A percentile compares a stretch with the other conserved stretches of the same genome.
phyloP scores from a whole-genome alignment of 306 rosid genomes.

The Leucaena leucocephala region DNA sequence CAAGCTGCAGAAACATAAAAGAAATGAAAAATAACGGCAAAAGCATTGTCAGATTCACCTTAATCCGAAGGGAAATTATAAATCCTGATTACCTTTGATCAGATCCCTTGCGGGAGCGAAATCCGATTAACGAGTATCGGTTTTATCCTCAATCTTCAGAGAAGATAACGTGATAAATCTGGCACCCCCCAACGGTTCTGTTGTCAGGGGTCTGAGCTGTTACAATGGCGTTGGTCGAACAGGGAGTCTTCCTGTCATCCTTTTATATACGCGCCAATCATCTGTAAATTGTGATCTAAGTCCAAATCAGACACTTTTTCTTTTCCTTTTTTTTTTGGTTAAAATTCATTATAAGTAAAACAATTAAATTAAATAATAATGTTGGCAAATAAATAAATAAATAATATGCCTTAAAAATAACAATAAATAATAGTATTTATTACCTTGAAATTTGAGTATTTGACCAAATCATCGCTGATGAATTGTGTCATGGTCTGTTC shows the following conservation, averaged over 20 bases:
- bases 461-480: too few species aligned
- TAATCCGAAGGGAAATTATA: background rate
- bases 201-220: conserved; percentile 37
- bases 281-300: background rate
- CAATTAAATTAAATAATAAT: background rate
- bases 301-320: conserved; percentile 10
- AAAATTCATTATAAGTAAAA: too few species aligned
- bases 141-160: conserved; percentile 40
- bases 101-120: conserved; percentile 39
- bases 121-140: conserved; percentile 30
- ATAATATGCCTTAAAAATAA: too few species aligned
- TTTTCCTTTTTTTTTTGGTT: background rate
- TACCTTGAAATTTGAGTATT: too few species aligned
- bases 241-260: background rate
- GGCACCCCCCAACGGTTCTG: conserved; percentile 36
- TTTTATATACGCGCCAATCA: conserved; percentile 40
- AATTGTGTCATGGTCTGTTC: too few species aligned
- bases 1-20: background rate
- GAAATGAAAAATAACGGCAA: background rate
- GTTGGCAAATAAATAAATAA: too few species aligned
- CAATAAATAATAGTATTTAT: too few species aligned
- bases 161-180: conserved; percentile 47
- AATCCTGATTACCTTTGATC: conserved; percentile 28
- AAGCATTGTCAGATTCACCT: conserved; percentile 36
- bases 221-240: conserved; percentile 25